A percentile compares a stretch with the other conserved stretches of the same genome.
Evolutionary conservation across 495 filamentous ascomycete genomes (phyloP).

Genomic region (Patellaria atrata): DNA sequence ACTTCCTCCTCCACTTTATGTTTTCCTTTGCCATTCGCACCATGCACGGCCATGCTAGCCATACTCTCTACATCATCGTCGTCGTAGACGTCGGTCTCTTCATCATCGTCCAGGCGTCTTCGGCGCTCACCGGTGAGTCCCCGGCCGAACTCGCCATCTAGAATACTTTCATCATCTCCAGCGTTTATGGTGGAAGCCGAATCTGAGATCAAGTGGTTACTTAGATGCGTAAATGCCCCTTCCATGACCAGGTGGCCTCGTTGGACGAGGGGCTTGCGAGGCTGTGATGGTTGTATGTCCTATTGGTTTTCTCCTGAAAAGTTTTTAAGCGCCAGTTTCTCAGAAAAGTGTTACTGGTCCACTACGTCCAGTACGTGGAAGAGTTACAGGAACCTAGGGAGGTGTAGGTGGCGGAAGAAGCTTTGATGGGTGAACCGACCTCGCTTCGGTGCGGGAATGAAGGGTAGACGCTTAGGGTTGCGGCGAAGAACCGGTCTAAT

Average conservation of each 20-base stretch:
- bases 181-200: conserved; percentile 61
- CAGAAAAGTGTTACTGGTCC: too few relatives aligned
- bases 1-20: conserved; percentile 68
- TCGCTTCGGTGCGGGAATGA: too few relatives aligned
- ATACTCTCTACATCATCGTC: conserved; percentile 89
- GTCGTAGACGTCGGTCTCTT: conserved; percentile 66
- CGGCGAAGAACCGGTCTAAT: too few relatives aligned
- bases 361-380: too few relatives aligned
- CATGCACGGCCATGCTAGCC: conserved; percentile 69
- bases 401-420: too few relatives aligned
- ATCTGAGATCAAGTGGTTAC: conserved; percentile 65
- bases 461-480: too few relatives aligned
- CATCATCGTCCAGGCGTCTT: conserved; percentile 69
- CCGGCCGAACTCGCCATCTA: conserved; percentile 49
- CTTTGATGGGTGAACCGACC: too few relatives aligned
- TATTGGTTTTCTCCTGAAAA: too few relatives aligned
- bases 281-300: too few relatives aligned
- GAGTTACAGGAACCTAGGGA: too few relatives aligned
- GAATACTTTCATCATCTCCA: conserved; percentile 63
- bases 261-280: too few relatives aligned
- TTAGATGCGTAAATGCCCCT: conserved; percentile 72
- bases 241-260: conserved; percentile 41
- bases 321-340: too few relatives aligned
- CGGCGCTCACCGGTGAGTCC: conserved; percentile 47
- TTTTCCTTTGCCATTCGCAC: conserved; percentile 48